Evolutionary conservation across 108 stramenopile genomes (phyloP), one percentile per base, ranked within the genome.

Genomic region (Cyclotella atomus): DNA sequence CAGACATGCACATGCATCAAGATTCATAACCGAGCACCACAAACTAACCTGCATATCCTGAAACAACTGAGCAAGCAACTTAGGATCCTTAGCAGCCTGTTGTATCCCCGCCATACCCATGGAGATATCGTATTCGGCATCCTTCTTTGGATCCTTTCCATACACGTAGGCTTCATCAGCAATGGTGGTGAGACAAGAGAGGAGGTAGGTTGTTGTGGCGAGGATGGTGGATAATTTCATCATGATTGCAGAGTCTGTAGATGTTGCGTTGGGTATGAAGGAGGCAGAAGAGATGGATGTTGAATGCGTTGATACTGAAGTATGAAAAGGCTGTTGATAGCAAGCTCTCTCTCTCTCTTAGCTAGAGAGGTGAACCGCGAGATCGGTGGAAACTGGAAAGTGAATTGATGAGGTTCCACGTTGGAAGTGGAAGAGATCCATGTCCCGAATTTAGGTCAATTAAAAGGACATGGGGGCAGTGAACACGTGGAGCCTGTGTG

Each of bases 21-120:
- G 38, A 9, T 41, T 41, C 38, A 41, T 41, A 9, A 41, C 38
- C 38, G 12, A n/a, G n/a, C n/a, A n/a, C n/a, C n/a, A n/a, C n/a
- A n/a, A n/a, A n/a, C n/a, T n/a, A n/a, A 92, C 91, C 85, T 89
- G 87, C 77, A 95, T 88, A 77, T 95, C 94, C 67, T 88, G 89
- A 87, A 95, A 91, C 47, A 95, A 71, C 78, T 95, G 94, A 16
- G 94, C 94, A 46, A 95, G 82, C 66, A 95, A 24, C 43, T 88
- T 91, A 10, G 94, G 94, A 76, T 95, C 90, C 53, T 85, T 65
- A 12, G 84, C 88, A 7, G 94, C 94, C 73, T 93, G 84, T 75
- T 93, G 87, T 54, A 95, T 84, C 16, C 94, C 94, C 4, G 84
- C 84, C 90, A 95, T 90, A 24, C 94, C 94, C 56, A 85, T 79